Percentiles rank a stretch among this genome's conserved stretches.
Evolutionary conservation across 1,284 basidiomycete species (phyloP).

Genomic region (Termitomyces sp.): DNA sequence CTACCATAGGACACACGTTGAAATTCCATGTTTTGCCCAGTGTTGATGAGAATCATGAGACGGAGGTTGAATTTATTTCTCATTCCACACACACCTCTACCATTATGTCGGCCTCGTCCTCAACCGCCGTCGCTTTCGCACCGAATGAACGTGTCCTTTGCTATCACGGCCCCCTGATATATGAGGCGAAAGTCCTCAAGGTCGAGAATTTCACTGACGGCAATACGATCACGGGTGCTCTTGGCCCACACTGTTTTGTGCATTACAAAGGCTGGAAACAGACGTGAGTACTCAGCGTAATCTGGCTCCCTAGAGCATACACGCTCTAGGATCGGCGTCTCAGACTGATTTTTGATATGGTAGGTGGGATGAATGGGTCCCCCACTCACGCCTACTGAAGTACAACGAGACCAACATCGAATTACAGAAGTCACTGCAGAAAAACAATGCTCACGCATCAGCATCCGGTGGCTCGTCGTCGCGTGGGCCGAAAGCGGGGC

Average conservation of each 20-base stretch:
- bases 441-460: conserved; percentile 33
- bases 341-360: neutral
- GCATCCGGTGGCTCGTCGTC: conserved; percentile 20
- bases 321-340: neutral
- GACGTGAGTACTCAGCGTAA: conserved; percentile 57
- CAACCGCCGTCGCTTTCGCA: conserved; percentile 21
- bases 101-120: conserved; percentile 12
- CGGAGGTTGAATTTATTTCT: conserved; percentile 11
- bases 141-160: conserved; percentile 82
- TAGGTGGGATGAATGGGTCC: conserved; percentile 99
- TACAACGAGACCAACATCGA: conserved; percentile 80
- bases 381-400: conserved; percentile 79
- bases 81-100: neutral
- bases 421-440: conserved; percentile 65
- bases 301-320: neutral
- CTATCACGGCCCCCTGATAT: conserved; percentile 92
- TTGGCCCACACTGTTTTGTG: conserved; percentile 87
- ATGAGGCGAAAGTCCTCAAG: conserved; percentile 92
- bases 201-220: conserved; percentile 71
- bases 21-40: neutral
- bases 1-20: neutral
- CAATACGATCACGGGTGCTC: conserved; percentile 58
- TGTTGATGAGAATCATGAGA: neutral
- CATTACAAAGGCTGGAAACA: conserved; percentile 99
- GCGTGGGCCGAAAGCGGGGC: conserved; percentile 28